Conservation (phyloP, 2,329 filamentous ascomycete species). For the Diaporthe velutina region DNA sequence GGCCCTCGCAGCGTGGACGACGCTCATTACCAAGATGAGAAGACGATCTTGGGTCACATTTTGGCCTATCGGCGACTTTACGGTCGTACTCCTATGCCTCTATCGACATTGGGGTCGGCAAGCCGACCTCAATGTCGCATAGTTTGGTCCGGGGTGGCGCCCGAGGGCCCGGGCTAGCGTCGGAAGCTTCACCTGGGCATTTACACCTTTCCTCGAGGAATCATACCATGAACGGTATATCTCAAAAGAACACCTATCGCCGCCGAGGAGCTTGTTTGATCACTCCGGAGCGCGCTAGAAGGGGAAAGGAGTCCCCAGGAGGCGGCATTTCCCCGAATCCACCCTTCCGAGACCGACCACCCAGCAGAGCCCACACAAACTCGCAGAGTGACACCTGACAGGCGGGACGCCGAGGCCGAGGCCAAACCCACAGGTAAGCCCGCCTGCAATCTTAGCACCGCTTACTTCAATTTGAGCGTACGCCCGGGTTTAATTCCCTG, state of each 20-base stretch:
- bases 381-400: neutral
- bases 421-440: neutral
- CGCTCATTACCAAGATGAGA: neutral
- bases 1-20: neutral
- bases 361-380: neutral
- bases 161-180: constrained; percentile 10
- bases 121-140: constrained; percentile 15
- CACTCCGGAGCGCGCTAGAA: constrained; percentile 21
- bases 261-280: neutral
- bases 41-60: neutral
- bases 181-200: constrained; percentile 6
- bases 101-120: constrained; percentile 15
- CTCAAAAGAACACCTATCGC: neutral
- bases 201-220: neutral
- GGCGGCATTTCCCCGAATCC: constrained; percentile 25
- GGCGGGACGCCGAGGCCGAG: constrained; percentile 7
- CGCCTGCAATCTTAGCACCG: constrained; percentile 25
- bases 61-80: constrained; percentile 13
- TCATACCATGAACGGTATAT: constrained; percentile 9
- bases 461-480: constrained; percentile 1
- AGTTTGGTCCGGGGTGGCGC: constrained; percentile 8
- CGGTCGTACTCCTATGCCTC: neutral
- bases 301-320: neutral
- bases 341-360: neutral
- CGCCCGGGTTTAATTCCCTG: constrained; percentile 7